Evolutionary conservation across 129 eudicot genomes (phyloP).

Genomic region (Escallonia herrerae): DNA sequence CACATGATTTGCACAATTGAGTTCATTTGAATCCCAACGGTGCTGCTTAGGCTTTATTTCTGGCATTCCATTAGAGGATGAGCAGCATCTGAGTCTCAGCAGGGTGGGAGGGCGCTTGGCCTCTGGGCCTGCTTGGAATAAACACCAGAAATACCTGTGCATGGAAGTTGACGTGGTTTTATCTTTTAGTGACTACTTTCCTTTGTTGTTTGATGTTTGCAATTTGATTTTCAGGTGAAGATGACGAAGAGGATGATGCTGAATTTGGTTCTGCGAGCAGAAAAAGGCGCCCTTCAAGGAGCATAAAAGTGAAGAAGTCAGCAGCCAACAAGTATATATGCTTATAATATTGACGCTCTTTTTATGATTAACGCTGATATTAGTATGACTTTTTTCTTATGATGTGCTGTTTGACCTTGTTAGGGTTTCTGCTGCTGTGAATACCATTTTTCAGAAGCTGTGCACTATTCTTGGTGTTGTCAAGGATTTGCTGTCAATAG

Average conservation of each 20-base stretch:
- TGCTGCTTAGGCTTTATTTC: conserved; percentile 28
- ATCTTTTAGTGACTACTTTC: background rate
- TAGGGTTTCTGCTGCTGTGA: conserved; percentile 72
- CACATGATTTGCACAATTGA: conserved; percentile 45
- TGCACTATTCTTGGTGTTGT: conserved; percentile 72
- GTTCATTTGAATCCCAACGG: conserved; percentile 24
- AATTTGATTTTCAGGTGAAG: conserved; percentile 45
- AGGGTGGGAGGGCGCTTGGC: background rate
- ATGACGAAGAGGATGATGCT: conserved; percentile 51
- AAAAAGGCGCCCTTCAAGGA: conserved; percentile 70
- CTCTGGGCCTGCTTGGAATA: background rate
- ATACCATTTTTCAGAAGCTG: conserved; percentile 68
- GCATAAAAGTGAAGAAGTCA: conserved; percentile 59
- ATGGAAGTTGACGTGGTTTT: background rate
- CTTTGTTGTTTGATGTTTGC: background rate
- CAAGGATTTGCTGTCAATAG: conserved; percentile 69
- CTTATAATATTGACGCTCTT: conserved; percentile 2
- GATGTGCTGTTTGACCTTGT: conserved; percentile 8
- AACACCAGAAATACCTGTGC: background rate
- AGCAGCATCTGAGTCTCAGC: background rate
- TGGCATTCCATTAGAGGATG: background rate
- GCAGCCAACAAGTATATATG: conserved; percentile 56
- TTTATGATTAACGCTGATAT: background rate
- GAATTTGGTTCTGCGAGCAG: conserved; percentile 79
- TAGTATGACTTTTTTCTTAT: conserved; percentile 13